phyloP scores from a whole-genome alignment of 768 basidiomycete species.

The Lentinus tigrinus region DNA sequence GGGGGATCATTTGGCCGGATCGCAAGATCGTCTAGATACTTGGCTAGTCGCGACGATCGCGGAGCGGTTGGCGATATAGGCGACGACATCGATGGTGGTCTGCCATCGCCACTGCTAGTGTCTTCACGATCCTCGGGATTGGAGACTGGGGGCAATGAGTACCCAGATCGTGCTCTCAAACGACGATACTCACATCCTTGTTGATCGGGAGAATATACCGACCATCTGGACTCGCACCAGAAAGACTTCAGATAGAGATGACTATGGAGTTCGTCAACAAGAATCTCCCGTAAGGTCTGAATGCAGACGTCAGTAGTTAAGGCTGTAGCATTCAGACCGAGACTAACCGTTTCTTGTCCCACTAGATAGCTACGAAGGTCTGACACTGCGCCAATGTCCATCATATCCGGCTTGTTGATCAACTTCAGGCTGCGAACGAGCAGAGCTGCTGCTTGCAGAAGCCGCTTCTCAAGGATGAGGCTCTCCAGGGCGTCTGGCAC shows the following conservation, averaged over 20 bases:
- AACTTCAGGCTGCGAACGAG: conserved; percentile 86
- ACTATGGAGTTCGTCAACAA: conserved; percentile 93
- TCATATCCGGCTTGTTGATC: conserved; percentile 89
- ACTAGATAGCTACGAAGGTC: conserved; percentile 84
- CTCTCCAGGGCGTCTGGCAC: conserved; percentile 92
- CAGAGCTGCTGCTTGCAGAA: conserved; percentile 84
- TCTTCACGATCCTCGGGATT: conserved; percentile 66
- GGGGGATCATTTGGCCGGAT: conserved; percentile 79
- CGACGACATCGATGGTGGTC: conserved; percentile 36
- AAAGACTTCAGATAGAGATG: conserved; percentile 97
- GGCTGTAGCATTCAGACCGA: neutral
- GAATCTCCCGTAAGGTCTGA: conserved; percentile 87
- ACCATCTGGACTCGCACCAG: conserved; percentile 94
- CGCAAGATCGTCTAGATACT: conserved; percentile 63
- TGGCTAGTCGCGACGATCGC: conserved; percentile 51
- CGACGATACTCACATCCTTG: conserved; percentile 56
- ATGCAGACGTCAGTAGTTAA: conserved; percentile 7
- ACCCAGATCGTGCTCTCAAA: conserved; percentile 1
- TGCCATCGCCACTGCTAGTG: conserved; percentile 20
- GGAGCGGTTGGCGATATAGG: conserved; percentile 38
- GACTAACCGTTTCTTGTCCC: conserved; percentile 80
- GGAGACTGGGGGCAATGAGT: conserved; percentile 46
- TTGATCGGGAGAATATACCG: conserved; percentile 78
- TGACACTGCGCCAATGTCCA: conserved; percentile 91
- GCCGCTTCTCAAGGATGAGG: conserved; percentile 92